phyloP scores from a whole-genome alignment of 176 grass and related monocot species.

The Rhipidocladum racemiflorum region DNA sequence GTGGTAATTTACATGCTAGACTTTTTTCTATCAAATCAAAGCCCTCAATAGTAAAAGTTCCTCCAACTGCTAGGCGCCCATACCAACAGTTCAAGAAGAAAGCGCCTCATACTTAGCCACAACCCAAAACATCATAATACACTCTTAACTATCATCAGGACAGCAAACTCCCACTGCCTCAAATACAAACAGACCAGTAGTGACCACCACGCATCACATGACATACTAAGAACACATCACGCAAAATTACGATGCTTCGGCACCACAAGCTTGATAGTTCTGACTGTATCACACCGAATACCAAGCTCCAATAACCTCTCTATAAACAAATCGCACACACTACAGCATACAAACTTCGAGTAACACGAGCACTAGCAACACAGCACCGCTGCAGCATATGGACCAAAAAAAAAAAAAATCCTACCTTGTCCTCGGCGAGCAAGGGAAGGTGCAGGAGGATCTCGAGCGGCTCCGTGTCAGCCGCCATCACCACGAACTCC shows the following conservation, averaged over 20 bases:
- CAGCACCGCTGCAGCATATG: not conserved
- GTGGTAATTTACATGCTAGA: not conserved
- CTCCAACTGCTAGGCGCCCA: not conserved
- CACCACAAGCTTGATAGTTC: not conserved
- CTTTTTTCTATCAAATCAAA: not conserved
- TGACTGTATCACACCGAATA: not conserved
- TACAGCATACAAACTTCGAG: not conserved
- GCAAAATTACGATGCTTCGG: not conserved
- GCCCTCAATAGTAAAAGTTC: not conserved
- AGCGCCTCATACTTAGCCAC: not conserved
- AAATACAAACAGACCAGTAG: not conserved
- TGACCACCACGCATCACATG: not conserved
- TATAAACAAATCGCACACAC: not conserved
- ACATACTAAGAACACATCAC: not conserved
- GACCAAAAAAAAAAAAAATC: not conserved
- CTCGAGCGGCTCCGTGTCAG: constrained; percentile 78
- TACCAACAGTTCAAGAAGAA: not conserved
- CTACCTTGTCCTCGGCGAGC: constrained; percentile 77
- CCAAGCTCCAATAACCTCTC: not conserved
- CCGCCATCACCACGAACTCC: constrained; percentile 89
- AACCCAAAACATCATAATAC: not conserved
- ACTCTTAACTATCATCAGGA: not conserved
- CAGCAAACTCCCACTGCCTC: not conserved
- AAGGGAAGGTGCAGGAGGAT: constrained; percentile 86
- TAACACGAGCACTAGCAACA: not conserved